Evolutionary conservation across 345 rosid species (phyloP).

Genomic region (Kernera saxatilis): DNA sequence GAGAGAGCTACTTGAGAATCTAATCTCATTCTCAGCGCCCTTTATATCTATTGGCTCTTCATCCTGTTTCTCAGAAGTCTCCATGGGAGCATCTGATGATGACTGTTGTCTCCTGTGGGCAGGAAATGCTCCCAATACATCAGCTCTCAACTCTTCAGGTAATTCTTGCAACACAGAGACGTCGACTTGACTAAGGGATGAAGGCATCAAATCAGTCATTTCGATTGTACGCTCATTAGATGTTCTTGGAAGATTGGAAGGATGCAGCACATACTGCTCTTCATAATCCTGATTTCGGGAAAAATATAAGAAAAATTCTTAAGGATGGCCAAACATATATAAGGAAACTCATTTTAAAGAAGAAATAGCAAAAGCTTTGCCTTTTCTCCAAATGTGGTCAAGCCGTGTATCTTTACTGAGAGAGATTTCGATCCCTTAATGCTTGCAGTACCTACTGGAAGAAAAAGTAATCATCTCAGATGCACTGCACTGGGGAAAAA

Average conservation of each 20-base stretch:
- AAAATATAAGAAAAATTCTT: constrained; percentile 8
- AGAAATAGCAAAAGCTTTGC: constrained; percentile 32
- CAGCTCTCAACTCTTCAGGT: constrained; percentile 74
- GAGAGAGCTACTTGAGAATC: constrained; percentile 29
- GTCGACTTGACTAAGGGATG: constrained; percentile 80
- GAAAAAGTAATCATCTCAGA: constrained; percentile 1
- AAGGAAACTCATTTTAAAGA: background rate
- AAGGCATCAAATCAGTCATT: constrained; percentile 58
- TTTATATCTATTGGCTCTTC: constrained; percentile 25
- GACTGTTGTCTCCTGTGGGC: constrained; percentile 41
- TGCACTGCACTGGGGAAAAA: background rate
- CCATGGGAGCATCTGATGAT: constrained; percentile 29
- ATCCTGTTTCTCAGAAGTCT: constrained; percentile 29
- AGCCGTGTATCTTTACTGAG: constrained; percentile 25
- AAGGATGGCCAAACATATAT: background rate
- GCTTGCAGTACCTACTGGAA: background rate
- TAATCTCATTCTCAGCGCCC: constrained; percentile 35
- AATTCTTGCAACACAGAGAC: constrained; percentile 66
- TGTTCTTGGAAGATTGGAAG: constrained; percentile 24
- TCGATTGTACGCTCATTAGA: constrained; percentile 26
- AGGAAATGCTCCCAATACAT: constrained; percentile 62
- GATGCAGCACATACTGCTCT: background rate
- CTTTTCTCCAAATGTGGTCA: constrained; percentile 29
- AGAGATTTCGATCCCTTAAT: constrained; percentile 18
- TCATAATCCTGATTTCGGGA: constrained; percentile 13